phyloP scores from a whole-genome alignment of 1,139 yeast genomes.

The Diutina scorzettiae region DNA sequence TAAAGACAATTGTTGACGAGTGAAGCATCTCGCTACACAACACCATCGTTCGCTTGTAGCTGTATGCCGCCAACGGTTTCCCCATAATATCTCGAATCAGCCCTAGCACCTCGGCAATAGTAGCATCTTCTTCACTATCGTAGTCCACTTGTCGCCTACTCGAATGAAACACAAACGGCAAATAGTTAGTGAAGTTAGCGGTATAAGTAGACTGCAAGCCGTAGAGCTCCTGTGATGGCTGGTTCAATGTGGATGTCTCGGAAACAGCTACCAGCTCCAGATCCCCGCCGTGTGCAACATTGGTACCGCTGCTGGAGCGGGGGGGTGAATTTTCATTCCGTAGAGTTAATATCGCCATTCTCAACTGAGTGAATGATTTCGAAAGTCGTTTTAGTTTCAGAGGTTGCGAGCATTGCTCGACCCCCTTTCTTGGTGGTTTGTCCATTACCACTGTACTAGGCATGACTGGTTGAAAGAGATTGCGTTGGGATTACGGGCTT shows the following conservation, averaged over 20 bases:
- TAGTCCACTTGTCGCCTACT: not conserved
- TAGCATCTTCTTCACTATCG: constrained; percentile 9
- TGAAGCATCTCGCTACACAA: constrained; percentile 25
- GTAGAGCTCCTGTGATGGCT: constrained; percentile 12
- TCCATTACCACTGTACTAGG: too few relatives aligned
- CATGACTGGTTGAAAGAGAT: too few relatives aligned
- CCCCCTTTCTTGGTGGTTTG: too few relatives aligned
- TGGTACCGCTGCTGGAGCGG: not conserved
- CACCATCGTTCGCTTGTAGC: constrained; percentile 19
- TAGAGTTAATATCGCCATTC: not conserved
- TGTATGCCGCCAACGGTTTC: constrained; percentile 12
- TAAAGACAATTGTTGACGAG: constrained; percentile 19
- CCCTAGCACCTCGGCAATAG: constrained; percentile 11
- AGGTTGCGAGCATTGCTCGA: too few relatives aligned
- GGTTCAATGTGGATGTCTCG: constrained; percentile 15
- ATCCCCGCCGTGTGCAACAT: not conserved
- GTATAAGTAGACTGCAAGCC: constrained; percentile 25
- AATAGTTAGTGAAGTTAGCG: constrained; percentile 27
- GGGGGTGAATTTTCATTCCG: not conserved
- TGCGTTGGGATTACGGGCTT: too few relatives aligned
- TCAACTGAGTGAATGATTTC: too few relatives aligned
- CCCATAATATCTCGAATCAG: constrained; percentile 9
- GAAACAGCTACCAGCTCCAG: constrained; percentile 11
- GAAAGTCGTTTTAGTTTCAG: too few relatives aligned
- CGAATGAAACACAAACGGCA: constrained; percentile 22